Conservation (phyloP, 176 grass and related monocot genomes). For the Cenchrus fungigraminus region DNA sequence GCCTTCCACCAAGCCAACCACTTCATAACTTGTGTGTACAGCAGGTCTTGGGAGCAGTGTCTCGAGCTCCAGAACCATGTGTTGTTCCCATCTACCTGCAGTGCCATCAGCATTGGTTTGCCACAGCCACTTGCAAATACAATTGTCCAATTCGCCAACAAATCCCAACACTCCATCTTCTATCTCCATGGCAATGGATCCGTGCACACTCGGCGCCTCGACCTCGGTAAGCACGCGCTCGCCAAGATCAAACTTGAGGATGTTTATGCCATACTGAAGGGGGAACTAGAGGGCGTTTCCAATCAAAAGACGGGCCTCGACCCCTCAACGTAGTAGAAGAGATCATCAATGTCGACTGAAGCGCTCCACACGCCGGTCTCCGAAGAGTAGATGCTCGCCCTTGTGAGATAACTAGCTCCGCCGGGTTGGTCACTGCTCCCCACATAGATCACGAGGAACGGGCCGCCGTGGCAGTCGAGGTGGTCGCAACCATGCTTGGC, state of each 20-base stretch:
- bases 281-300: not conserved
- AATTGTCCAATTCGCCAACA: too few species aligned
- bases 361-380: not conserved
- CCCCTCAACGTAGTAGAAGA: fast-evolving
- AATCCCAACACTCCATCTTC: not conserved
- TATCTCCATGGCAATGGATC: not conserved
- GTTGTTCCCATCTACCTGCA: not conserved
- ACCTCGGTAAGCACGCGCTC: not conserved
- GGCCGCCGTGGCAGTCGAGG: not conserved
- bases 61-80: not conserved
- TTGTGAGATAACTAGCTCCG: not conserved
- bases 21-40: not conserved
- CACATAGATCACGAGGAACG: not conserved
- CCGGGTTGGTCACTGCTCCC: too few species aligned
- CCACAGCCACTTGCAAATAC: not conserved
- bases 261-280: fast-evolving
- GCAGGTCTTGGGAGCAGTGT: not conserved
- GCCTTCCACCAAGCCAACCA: not conserved
- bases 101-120: not conserved
- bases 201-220: too few species aligned
- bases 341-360: not conserved
- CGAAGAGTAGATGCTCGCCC: not conserved
- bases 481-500: not conserved
- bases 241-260: not conserved
- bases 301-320: not conserved